These are phyloP conservation scores for Talaromyces piceae DNA, from an alignment of 2,329 filamentous ascomycete species.

Conservation along the genomic window DNA sequence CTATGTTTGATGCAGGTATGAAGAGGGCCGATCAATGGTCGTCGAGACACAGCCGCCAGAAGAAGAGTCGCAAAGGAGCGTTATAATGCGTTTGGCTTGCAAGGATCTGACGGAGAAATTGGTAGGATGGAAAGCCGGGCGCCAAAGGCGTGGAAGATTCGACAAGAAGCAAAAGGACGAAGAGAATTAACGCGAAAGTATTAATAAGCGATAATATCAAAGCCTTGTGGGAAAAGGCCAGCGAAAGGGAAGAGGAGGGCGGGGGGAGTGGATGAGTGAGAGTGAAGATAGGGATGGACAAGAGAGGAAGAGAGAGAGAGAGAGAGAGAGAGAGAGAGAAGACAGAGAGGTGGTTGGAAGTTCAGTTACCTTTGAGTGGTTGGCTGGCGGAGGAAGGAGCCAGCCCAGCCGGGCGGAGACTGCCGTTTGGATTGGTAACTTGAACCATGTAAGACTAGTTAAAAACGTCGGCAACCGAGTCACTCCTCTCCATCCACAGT, in stretches of 20 bases:
- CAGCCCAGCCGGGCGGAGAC: neutral
- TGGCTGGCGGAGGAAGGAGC: neutral
- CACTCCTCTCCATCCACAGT: neutral
- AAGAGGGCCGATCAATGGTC: conserved; percentile 3
- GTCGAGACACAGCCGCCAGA: conserved; percentile 9
- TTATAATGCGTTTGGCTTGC: neutral
- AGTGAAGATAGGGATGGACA: conserved; percentile 1
- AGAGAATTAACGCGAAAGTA: conserved; percentile 6
- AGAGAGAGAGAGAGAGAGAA: neutral
- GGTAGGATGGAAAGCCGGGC: conserved; percentile 5
- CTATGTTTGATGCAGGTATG: neutral
- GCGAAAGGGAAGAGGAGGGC: conserved; percentile 4
- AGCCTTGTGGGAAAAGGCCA: conserved; percentile 4
- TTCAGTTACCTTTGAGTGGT: too few relatives aligned
- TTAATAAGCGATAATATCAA: conserved; percentile 13
- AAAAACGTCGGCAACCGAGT: neutral
- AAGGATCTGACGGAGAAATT: conserved; percentile 7
- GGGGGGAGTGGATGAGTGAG: conserved; percentile 5
- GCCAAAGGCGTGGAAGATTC: neutral
- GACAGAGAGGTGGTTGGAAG: neutral
- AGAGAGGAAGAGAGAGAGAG: neutral
- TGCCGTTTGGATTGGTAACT: neutral
- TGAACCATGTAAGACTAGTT: neutral
- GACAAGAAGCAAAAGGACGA: conserved; percentile 4
- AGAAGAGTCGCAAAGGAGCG: conserved; percentile 4